Base-by-base conservation (phyloP, 352 stramenopile species). In the Phytophthora brassicae region DNA sequence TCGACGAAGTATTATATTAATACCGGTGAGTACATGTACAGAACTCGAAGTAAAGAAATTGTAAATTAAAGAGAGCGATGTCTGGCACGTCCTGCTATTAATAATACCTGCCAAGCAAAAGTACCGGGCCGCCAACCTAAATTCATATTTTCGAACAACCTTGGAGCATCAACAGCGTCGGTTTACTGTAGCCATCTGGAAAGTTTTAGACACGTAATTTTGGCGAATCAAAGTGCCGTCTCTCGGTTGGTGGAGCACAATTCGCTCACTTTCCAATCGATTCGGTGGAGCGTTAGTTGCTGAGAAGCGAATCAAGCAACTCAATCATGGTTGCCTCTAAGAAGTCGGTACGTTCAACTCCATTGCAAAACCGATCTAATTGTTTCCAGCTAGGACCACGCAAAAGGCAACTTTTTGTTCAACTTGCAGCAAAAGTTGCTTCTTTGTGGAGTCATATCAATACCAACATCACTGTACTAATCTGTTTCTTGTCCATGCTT, bases 291-390 rank as follows among this genome's bases (percentile, higher is more conserved):
- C 38, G 17, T 44, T 3, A 23, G 6, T n/a, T 22, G 38, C 38
- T 44, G 38, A 44, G 38, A 44, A 44, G 38, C 38, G 38, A 44
- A 44, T 44, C 38, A 44, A 44, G 8, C n/a, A 44, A 44, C 38
- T 44, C n/a, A 44, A 44, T n/a, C 38, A 44, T 44, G 38, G 38
- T 44, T 44, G 38, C 38, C 38, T 44, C 38, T 1, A 44, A 44
- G 38, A 44, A 44, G 38, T 44, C 38, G 38, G 38, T 44, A 44
- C 38, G 38, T 16, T 20, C 36, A 42, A 6, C 35, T 42, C 35
- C 33, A 14, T 39, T 39, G 13, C 33, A 4, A 3, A 2, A 39
- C 7, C 16, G 13, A 4, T 12, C 4, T 4, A 39, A 39, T 12
- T 4, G 3, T 39, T 39, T 39, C 16, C 13, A n/a, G 4, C 33